These are phyloP conservation scores for Byssochlamys sp. DNA, from an alignment of 2,329 filamentous ascomycete species.

Conservation along the genomic window DNA sequence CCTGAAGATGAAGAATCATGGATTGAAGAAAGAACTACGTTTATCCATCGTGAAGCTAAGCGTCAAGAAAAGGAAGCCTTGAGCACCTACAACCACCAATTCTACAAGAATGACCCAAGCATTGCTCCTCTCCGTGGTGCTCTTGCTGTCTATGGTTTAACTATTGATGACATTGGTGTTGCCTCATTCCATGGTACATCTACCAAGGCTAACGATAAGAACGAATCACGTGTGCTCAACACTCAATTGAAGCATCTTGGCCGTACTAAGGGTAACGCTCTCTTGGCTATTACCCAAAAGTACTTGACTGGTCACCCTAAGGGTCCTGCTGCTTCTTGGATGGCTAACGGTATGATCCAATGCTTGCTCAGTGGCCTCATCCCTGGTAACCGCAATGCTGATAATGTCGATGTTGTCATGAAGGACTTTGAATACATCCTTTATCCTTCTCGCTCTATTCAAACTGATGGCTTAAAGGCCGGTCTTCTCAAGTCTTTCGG, in stretches of 20 bases:
- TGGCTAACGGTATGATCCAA: slow-evolving; percentile 99
- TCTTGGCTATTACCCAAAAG: slow-evolving; percentile 97
- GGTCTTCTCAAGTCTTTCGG: slow-evolving; percentile 97
- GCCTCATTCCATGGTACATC: slow-evolving; percentile 98
- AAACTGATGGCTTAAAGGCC: slow-evolving; percentile 97
- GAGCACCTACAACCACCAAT: slow-evolving; percentile 88
- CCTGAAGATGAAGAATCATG: too few species aligned
- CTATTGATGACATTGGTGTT: slow-evolving; percentile 86
- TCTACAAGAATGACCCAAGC: slow-evolving; percentile 90
- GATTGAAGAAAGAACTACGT: slow-evolving; percentile 69
- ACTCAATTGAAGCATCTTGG: slow-evolving; percentile 91
- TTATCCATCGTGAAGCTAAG: slow-evolving; percentile 78
- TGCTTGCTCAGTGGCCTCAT: slow-evolving; percentile 88
- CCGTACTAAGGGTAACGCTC: slow-evolving; percentile 88
- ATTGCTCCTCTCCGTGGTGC: slow-evolving; percentile 94
- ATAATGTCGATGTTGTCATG: slow-evolving; percentile 93
- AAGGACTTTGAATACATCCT: slow-evolving; percentile 97
- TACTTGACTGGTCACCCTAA: slow-evolving; percentile 97
- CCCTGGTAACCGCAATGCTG: slow-evolving; percentile 92
- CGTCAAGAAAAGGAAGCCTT: slow-evolving; percentile 93
- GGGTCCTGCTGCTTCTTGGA: slow-evolving; percentile 97
- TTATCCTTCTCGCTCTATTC: slow-evolving; percentile 86
- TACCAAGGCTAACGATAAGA: slow-evolving; percentile 98
- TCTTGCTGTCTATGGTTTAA: slow-evolving; percentile 94
- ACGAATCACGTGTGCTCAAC: slow-evolving; percentile 95